Evolutionary conservation across 2,329 filamentous ascomycete species (phyloP), one percentile per base, ranked within the genome.

Genomic region (Alternaria angustiovoidea): DNA sequence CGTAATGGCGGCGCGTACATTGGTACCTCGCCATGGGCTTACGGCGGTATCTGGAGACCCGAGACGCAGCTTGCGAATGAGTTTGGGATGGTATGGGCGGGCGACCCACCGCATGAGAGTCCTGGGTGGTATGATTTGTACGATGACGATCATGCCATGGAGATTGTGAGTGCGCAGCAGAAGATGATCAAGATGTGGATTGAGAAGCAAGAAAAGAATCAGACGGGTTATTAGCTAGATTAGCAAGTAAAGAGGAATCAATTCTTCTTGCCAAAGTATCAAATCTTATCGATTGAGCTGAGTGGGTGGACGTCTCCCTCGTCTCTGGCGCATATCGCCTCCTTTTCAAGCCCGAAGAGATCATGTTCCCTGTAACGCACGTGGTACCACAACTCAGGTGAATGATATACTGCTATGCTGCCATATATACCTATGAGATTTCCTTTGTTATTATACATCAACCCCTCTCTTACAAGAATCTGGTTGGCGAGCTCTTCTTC

Each of bases 51-150:
- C 2, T 80, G 74, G 57, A 67, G 78, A 1, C 78, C 78, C 0
- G 78, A 80, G 58, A 78, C 76, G n/a, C 74, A 80, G 60, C 53
- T 67, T 32, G 67, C 67, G 7, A 78, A 80, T 61, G 72, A 73
- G 6, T 79, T 80, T 55, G 78, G 77, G 2, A 78, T 79, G 73
- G 71, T 80, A 0, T 80, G 78, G 78, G 78, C 78, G 1, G 78
- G 78, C 3, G 78, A 80, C 51, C 78, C 78, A 18, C 78, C 78
- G 1, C 78, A 80, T 55, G 78, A 80, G 62, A 65, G 65, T 5
- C 77, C 78, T 0, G 78, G 78, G 0, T 80, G 78, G 78, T 80
- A 80, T 53, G 78, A 79, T 61, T 38, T 80, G 42, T 80, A 80
- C 42, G 76, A 80, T 56, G 72, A 70, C 7, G 77, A 79, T 56